Evolutionary conservation across 441 rosid genomes (phyloP).

Genomic region (Corymbia citriodora): DNA sequence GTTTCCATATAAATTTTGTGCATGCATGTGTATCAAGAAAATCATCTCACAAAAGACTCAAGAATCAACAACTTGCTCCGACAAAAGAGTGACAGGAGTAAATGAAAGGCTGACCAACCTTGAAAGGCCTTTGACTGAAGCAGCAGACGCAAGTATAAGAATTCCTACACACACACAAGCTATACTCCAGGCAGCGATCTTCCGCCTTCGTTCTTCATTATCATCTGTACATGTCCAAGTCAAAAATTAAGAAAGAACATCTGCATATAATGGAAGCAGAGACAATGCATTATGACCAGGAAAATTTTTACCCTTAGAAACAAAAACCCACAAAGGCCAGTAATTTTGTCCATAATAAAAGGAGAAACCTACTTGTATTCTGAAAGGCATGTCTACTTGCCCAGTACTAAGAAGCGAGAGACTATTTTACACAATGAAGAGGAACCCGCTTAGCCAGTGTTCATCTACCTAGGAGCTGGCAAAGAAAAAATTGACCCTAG

Average conservation of each 20-base stretch:
- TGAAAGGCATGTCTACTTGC: not conserved
- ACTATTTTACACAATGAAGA: not conserved
- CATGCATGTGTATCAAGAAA: not conserved
- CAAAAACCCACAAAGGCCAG: not conserved
- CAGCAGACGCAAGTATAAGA: conserved; percentile 49
- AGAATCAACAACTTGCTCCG: not conserved
- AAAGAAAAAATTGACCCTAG: not conserved
- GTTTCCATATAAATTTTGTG: not conserved
- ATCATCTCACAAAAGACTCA: not conserved
- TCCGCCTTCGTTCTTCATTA: conserved; percentile 39
- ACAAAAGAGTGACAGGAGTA: not conserved
- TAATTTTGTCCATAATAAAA: not conserved
- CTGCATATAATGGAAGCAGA: conserved; percentile 2
- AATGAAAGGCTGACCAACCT: conserved; percentile 27
- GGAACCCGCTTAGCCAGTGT: not conserved
- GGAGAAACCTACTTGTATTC: not conserved
- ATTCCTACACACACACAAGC: conserved; percentile 45
- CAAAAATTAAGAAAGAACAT: not conserved
- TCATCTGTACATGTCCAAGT: conserved; percentile 19
- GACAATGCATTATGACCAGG: not conserved
- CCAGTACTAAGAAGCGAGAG: not conserved
- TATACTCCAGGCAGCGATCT: conserved; percentile 62
- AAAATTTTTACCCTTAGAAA: not conserved
- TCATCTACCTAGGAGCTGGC: not conserved
- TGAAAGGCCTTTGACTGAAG: conserved; percentile 48